Evolutionary conservation across 176 grass and related monocot species (phyloP).

Genomic region (Musa schizocarpa): DNA sequence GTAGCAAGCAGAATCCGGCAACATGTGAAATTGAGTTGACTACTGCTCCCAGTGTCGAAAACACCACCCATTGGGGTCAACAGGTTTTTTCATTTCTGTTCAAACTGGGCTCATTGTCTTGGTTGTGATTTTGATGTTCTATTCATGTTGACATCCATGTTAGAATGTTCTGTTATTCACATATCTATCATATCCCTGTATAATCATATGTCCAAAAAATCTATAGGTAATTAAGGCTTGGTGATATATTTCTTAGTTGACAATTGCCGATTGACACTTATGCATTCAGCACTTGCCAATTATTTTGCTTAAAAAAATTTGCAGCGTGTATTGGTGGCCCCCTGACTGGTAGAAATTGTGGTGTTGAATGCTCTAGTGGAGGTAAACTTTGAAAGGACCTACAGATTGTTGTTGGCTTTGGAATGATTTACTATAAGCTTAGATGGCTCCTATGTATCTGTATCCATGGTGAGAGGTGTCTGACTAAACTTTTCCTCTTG

Average conservation of each 20-base stretch:
- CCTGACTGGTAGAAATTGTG: not conserved
- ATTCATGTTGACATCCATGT: not conserved
- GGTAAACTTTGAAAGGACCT: too few species aligned
- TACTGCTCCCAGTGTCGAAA: conserved; percentile 65
- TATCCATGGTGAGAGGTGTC: not conserved
- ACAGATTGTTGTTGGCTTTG: not conserved
- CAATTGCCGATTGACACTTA: not conserved
- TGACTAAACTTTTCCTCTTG: not conserved
- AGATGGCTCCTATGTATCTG: not conserved
- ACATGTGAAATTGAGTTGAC: conserved; percentile 62
- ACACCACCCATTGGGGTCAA: conserved; percentile 88
- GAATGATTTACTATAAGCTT: not conserved
- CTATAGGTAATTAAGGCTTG: not conserved
- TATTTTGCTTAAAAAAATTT: too few species aligned
- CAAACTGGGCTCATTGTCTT: not conserved
- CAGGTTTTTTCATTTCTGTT: conserved; percentile 41
- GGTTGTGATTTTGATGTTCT: not conserved
- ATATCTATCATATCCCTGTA: not conserved
- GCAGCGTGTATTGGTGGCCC: too few species aligned
- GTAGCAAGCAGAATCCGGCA: conserved; percentile 54
- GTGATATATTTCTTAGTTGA: not conserved
- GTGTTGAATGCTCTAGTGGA: too few species aligned
- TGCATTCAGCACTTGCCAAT: too few species aligned
- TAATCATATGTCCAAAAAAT: not conserved
- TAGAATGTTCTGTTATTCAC: not conserved